Conservation (phyloP, 2,329 filamentous ascomycete species). For the Colletotrichum salicis region DNA sequence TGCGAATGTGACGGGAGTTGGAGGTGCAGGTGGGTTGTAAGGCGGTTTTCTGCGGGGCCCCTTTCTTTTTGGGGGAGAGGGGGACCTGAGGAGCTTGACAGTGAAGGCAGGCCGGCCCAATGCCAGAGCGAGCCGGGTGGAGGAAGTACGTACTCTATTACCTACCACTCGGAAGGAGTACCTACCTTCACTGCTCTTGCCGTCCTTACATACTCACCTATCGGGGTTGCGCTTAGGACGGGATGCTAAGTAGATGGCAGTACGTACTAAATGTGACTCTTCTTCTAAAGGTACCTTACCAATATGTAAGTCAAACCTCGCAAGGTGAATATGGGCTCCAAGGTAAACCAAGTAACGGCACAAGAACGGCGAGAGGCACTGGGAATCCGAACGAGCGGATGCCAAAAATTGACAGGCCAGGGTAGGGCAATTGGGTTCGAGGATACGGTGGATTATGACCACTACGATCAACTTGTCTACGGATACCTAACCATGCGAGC, state of each 20-base stretch:
- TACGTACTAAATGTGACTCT: neutral
- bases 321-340: neutral
- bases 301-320: neutral
- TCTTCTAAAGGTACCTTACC: neutral
- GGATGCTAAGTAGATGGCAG: neutral
- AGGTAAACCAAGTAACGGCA: neutral
- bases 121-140: constrained; percentile 1
- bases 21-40: constrained; percentile 33
- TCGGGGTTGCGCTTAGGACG: neutral
- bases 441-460: neutral
- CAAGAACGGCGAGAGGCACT: neutral
- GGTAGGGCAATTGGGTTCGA: neutral
- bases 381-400: neutral
- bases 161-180: neutral
- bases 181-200: neutral
- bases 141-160: constrained; percentile 15
- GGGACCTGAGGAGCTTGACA: constrained; percentile 2
- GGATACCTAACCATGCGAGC: neutral
- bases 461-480: neutral
- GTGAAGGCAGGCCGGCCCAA: constrained; percentile 29
- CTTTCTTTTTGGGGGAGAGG: constrained; percentile 25
- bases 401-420: neutral
- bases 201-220: neutral
- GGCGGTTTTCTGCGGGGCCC: constrained; percentile 33
- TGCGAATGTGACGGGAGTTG: constrained; percentile 31